Conservation (phyloP, 768 basidiomycete species). For the Hygrocybe punicea region DNA sequence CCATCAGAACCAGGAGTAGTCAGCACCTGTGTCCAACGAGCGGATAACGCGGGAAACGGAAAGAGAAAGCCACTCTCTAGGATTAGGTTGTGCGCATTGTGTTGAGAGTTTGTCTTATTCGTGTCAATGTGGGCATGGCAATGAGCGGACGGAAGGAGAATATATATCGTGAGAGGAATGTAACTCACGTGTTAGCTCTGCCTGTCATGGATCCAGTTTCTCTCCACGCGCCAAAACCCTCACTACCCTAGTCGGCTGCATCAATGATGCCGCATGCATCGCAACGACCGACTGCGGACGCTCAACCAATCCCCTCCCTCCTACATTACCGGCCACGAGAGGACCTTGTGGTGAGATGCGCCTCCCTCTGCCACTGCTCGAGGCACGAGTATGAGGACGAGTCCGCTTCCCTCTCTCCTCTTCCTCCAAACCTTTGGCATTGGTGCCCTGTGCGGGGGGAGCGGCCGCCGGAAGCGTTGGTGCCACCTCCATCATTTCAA, state of each 20-base stretch:
- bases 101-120: no score
- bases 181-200: background rate
- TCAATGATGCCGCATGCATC: slow-evolving; percentile 70
- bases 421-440: background rate
- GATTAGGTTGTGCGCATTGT: no score
- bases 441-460: background rate
- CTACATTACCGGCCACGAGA: slow-evolving; percentile 8
- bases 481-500: slow-evolving; percentile 55
- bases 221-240: slow-evolving; percentile 81
- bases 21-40: no score
- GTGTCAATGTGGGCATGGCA: no score
- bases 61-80: no score
- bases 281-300: slow-evolving; percentile 74
- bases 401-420: slow-evolving; percentile 19
- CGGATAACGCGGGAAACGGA: no score
- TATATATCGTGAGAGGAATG: background rate
- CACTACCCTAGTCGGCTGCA: slow-evolving; percentile 71
- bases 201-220: slow-evolving; percentile 57
- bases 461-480: slow-evolving; percentile 10
- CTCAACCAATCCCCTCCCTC: slow-evolving; percentile 56
- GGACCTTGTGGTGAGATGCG: slow-evolving; percentile 11
- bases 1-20: no score
- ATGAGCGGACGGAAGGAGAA: no score
- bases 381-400: slow-evolving; percentile 6
- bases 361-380: slow-evolving; percentile 22